A percentile compares a stretch with the other conserved stretches of the same genome.
Conservation (phyloP, 495 filamentous ascomycete species). For the Penicillium riverlandense region DNA sequence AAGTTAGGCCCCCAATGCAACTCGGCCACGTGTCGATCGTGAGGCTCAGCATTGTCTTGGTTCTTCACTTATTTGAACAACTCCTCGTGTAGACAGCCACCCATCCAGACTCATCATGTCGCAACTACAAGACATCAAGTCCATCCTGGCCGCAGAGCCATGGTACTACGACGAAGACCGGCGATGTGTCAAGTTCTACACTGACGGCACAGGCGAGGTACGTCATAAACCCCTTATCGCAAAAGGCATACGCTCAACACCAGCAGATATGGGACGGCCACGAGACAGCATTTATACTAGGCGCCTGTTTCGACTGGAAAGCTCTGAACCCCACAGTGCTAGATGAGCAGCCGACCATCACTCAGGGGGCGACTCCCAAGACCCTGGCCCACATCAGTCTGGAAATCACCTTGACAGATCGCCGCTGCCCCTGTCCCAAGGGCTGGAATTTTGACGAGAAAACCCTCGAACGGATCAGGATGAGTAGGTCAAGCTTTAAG, state of each 20-base stretch:
- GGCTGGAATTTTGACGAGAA: background rate
- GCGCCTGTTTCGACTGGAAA: background rate
- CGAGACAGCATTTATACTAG: background rate
- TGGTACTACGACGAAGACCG: background rate
- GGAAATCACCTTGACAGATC: background rate
- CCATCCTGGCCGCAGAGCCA: background rate
- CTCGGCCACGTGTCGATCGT: too few species aligned
- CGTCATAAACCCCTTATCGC: background rate
- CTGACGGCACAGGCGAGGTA: background rate
- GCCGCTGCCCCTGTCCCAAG: background rate
- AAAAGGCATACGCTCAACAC: background rate
- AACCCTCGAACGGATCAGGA: background rate
- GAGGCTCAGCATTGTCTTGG: too few species aligned
- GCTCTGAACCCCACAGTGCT: background rate
- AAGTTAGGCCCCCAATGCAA: too few species aligned
- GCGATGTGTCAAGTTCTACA: background rate
- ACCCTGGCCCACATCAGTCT: background rate
- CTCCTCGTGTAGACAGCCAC: too few species aligned
- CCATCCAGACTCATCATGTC: too few species aligned
- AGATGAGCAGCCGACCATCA: background rate
- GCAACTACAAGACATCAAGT: background rate
- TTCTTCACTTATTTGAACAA: too few species aligned
- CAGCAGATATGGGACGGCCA: background rate
- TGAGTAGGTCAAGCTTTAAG: background rate
- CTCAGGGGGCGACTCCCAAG: background rate